Evolutionary conservation across 2,329 filamentous ascomycete species (phyloP), one percentile per base, ranked within the genome.

Genomic region (Paradendryphiella salina): DNA sequence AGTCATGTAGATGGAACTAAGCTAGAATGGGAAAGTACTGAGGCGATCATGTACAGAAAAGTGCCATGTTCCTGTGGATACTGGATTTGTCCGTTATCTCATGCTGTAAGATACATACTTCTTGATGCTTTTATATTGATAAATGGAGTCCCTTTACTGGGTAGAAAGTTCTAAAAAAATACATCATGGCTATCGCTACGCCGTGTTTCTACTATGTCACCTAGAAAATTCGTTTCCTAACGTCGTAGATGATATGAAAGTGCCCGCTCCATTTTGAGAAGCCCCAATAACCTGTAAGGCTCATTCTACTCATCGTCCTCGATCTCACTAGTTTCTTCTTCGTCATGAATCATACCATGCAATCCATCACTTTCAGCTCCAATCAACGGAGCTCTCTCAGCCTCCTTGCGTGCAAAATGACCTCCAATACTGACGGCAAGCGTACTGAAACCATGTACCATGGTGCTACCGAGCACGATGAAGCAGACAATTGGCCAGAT

Each of bases 401-500:
- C 76, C 45, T 77, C 73, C 11, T 74, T 63, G 26, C 79, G 68
- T 3, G 66, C 62, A 54, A 79, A 79, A 64, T 82, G 79, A 0
- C 77, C 75, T 1, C 66, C 70, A 0, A 83, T 45, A 54, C 78
- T 80, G 49, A 83, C 76, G 0, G 70, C 76, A 41, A 80, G 61
- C 2, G 81, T 80, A 52, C 77, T 80, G 31, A 82, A 58, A 0
- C 81, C 81, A 67, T 83, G 80, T 4, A 83, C 72, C 52, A 83
- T 67, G 4, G 77, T 82, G 52, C 77, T 80, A 3, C 79, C 79
- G 4, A 83, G 60, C 0, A 83, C 79, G 3, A 82, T 70, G 56
- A 82, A 82, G 54, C 78, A 81, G 1, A 83, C 75, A 0, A 83
- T 73, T 0, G 80, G 80, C 79, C 80, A 83, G 0, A 83, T 71